Evolutionary conservation across 2,329 filamentous ascomycete genomes (phyloP).

Genomic region (Aspergillus sp.): DNA sequence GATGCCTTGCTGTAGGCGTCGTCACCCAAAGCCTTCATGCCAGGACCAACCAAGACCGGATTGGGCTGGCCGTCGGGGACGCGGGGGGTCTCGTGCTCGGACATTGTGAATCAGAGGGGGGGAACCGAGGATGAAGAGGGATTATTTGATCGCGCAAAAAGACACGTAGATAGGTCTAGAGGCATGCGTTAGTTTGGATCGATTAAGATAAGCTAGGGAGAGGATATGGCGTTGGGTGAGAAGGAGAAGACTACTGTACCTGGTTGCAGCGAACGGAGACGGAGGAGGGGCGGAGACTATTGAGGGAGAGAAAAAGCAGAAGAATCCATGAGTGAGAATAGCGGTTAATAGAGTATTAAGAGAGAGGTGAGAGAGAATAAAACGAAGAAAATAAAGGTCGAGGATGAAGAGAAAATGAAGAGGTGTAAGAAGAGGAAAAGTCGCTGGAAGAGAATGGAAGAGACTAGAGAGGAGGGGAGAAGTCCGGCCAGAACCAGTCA

Average conservation of each 20-base stretch:
- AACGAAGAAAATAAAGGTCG: not conserved
- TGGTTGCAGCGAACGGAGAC: no score
- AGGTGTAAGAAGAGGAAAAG: not conserved
- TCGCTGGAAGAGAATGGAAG: not conserved
- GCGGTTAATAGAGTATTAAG: not conserved
- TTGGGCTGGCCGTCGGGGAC: constrained; percentile 24
- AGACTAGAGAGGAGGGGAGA: not conserved
- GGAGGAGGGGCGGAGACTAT: no score
- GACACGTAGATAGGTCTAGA: not conserved
- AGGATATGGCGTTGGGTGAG: no score
- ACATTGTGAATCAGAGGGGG: constrained; percentile 14
- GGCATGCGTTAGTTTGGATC: not conserved
- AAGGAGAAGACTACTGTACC: no score
- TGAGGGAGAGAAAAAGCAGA: not conserved
- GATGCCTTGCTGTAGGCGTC: constrained; percentile 23
- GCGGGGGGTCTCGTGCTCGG: constrained; percentile 17
- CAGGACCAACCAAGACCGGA: constrained; percentile 23
- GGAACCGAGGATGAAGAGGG: constrained; percentile 2
- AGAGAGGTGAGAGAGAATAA: not conserved
- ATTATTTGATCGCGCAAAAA: no score
- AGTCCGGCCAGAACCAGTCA: not conserved
- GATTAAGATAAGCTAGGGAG: no score
- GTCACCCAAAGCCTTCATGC: constrained; percentile 19
- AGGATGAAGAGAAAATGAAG: not conserved
- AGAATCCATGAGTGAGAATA: not conserved